Conservation (phyloP, 805 yeast genomes). For the Kregervanrija pseudodelftensis region DNA sequence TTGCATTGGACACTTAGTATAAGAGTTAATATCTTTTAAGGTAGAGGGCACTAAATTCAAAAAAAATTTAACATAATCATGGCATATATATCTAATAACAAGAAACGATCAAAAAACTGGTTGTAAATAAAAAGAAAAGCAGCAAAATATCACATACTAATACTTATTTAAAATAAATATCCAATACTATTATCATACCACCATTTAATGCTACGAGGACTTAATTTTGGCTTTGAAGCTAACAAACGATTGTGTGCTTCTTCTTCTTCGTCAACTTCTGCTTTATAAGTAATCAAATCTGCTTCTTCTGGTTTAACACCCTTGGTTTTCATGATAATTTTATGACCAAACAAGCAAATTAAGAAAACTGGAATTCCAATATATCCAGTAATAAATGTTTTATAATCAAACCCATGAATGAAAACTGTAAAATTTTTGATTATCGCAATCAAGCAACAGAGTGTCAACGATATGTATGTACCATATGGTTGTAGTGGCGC, state of each 20-base stretch:
- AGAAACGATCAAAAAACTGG: too few species aligned
- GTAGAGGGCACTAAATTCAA: too few species aligned
- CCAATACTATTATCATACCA: constrained; percentile 27
- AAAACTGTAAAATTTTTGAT: constrained; percentile 71
- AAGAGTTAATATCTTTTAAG: too few species aligned
- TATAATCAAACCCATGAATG: constrained; percentile 48
- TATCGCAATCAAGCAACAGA: constrained; percentile 49
- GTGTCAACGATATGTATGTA: constrained; percentile 46
- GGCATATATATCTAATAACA: too few species aligned
- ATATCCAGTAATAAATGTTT: constrained; percentile 69
- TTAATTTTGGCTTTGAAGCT: constrained; percentile 9
- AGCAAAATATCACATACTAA: background rate
- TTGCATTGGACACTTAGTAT: too few species aligned
- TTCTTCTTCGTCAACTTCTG: constrained; percentile 48
- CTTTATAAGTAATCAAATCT: constrained; percentile 53
- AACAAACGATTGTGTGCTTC: constrained; percentile 25
- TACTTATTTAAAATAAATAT: constrained; percentile 16
- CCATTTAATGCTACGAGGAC: constrained; percentile 16
- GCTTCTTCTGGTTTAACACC: constrained; percentile 46
- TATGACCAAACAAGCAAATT: constrained; percentile 50
- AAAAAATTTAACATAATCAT: too few species aligned
- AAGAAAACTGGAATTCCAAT: constrained; percentile 65
- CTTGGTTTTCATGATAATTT: constrained; percentile 45
- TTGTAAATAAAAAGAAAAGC: background rate
- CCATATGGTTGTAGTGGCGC: constrained; percentile 71